Evolutionary conservation across 1,284 basidiomycete genomes (phyloP), one percentile per base, ranked within the genome.

Genomic region (Salmacisia buchloeana): DNA sequence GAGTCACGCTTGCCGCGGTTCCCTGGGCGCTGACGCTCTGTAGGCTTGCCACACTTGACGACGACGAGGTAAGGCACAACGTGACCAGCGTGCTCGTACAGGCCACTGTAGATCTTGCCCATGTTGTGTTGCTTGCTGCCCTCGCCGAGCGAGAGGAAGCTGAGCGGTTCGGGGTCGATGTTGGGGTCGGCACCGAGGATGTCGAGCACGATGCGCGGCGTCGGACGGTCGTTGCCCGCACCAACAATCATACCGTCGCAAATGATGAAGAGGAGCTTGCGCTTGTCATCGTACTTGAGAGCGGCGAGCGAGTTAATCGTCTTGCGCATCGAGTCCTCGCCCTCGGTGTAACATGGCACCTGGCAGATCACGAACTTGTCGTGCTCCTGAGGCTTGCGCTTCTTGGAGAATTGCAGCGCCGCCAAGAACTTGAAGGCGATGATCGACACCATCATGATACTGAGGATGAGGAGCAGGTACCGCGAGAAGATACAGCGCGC

Each of bases 181-280:
- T 92, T 91, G 0, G 93, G 88, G 78, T 96, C 92, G 1, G 89
- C 92, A 62, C 96, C 96, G 18, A 99, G 87, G 69, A 98, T 93
- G 78, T 98, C 94, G 56, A 98, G 84, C 2, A 97, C 94, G 69
- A 99, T 97, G 57, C 92, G 74, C 18, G 82, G 82, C 7, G 82
- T 82, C 3, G 82, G 79, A 5, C 78, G 70, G 60, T 82, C 82
- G 81, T 97, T 97, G 3, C 93, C 93, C 15, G 89, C 89, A 80
- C 96, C 94, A 66, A 97, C 90, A 71, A 99, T 97, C 86, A 94
- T 98, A 73, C 96, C 94, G 81, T 99, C 94, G 77, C 96, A 98
- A 74, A 98, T 90, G 81, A 98, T 84, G 69, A 97, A 87, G 31
- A 97, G 83, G 3, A 98, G 83, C 82, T 97, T 98, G 63, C 93